Evolutionary conservation across 177 flowering plant species (phyloP).

Genomic region (Tripterygium wilfordii): DNA sequence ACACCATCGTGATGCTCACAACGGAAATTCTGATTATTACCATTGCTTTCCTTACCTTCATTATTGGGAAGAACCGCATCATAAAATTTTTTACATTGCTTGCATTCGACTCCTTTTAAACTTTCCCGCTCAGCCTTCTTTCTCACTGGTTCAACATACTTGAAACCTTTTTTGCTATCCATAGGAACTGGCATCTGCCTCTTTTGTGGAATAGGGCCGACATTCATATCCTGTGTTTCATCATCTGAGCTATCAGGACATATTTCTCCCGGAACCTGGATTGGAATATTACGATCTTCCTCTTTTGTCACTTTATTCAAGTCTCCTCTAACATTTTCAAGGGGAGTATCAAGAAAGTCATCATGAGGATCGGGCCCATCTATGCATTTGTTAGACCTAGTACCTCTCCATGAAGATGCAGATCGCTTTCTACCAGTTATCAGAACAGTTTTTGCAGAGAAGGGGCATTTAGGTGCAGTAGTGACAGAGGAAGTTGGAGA

Average conservation of each 20-base stretch:
- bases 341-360: constrained; percentile 89
- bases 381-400: constrained; percentile 53
- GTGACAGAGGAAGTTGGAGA: constrained; percentile 23
- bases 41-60: constrained; percentile 23
- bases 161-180: constrained; percentile 41
- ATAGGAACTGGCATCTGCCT: constrained; percentile 23
- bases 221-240: constrained; percentile 67
- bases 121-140: constrained; percentile 83
- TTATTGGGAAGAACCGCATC: constrained; percentile 74
- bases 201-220: constrained; percentile 21
- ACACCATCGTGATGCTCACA: constrained; percentile 97
- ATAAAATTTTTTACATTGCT: constrained; percentile 91
- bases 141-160: constrained; percentile 78
- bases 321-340: constrained; percentile 57
- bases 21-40: constrained; percentile 29
- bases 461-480: constrained; percentile 18
- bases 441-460: constrained; percentile 23
- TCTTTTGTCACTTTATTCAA: constrained; percentile 38
- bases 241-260: constrained; percentile 48
- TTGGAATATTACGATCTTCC: constrained; percentile 25
- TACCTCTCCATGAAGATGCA: constrained; percentile 69
- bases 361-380: constrained; percentile 82
- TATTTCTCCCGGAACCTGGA: constrained; percentile 23
- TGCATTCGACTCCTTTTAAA: constrained; percentile 85
- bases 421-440: constrained; percentile 50